A percentile compares a stretch with the other conserved stretches of the same genome.
Conservation (phyloP, 169 alveolate species). For the Fabrea salina region DNA sequence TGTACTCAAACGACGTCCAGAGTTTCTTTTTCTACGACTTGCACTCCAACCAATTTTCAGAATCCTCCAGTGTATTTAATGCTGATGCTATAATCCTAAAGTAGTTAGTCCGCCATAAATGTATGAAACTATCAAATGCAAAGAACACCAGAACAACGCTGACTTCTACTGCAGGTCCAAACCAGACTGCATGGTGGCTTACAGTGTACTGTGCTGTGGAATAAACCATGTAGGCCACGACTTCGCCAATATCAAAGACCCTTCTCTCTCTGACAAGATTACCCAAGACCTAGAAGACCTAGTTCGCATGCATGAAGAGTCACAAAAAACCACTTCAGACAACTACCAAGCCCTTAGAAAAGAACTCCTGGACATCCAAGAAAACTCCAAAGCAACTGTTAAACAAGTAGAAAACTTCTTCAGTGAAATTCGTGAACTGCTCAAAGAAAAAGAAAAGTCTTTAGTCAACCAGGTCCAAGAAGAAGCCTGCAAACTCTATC, state of each 20-base stretch:
- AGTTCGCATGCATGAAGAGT: not conserved
- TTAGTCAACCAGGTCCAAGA: no score
- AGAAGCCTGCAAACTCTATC: no score
- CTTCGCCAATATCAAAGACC: not conserved
- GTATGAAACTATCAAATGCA: no score
- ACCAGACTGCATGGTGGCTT: constrained; percentile 18
- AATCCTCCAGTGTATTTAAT: no score
- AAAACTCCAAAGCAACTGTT: not conserved
- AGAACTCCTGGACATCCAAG: not conserved
- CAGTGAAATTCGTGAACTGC: not conserved
- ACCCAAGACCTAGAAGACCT: not conserved
- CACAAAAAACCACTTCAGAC: not conserved
- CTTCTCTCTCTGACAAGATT: not conserved
- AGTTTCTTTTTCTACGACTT: no score
- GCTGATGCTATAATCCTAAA: no score
- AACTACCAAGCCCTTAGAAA: not conserved
- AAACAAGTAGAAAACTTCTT: not conserved
- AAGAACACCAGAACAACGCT: not conserved
- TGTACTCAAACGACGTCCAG: no score
- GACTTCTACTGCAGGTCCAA: not conserved
- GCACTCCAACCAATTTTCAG: no score
- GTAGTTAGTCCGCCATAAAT: no score
- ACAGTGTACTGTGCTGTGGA: not conserved
- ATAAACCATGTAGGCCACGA: constrained; percentile 6
- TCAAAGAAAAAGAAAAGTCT: no score